These are phyloP conservation scores for Tetrahymena elliotti DNA, from an alignment of 73 alveolate genomes.

Conservation along the genomic window DNA sequence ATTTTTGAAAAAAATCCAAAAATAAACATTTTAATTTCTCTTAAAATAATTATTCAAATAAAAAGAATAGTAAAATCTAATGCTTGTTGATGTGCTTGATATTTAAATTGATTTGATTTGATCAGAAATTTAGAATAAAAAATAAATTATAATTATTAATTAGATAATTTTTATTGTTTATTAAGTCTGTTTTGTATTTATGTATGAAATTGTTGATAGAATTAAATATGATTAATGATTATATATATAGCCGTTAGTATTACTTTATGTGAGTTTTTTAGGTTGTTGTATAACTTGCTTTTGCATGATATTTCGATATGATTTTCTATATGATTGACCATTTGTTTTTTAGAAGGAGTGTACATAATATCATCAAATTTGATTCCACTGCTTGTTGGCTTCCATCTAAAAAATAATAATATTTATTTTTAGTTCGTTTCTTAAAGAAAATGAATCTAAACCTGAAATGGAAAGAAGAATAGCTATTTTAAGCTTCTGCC, in stretches of 20 bases:
- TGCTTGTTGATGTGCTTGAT: too few relatives aligned
- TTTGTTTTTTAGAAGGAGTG: background rate
- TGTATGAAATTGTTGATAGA: background rate
- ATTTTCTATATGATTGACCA: background rate
- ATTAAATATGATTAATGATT: background rate
- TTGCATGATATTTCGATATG: background rate
- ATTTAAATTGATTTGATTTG: background rate
- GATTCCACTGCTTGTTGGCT: background rate
- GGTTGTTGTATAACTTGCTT: background rate
- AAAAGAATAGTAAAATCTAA: too few relatives aligned
- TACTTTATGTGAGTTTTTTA: background rate
- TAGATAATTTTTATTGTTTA: background rate
- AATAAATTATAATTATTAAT: too few relatives aligned
- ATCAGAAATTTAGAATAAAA: background rate
- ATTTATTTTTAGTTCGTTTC: background rate
- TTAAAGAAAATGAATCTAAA: background rate
- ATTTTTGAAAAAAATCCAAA: background rate
- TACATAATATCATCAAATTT: background rate
- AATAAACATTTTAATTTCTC: too few relatives aligned
- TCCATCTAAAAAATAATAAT: background rate
- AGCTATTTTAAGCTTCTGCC: background rate
- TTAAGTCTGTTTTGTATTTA: background rate
- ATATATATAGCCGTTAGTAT: background rate
- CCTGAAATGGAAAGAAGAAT: background rate
- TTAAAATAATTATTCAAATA: too few relatives aligned